Evolutionary conservation across 495 filamentous ascomycete genomes (phyloP).

Genomic region (Parachaetomium inaequale): DNA sequence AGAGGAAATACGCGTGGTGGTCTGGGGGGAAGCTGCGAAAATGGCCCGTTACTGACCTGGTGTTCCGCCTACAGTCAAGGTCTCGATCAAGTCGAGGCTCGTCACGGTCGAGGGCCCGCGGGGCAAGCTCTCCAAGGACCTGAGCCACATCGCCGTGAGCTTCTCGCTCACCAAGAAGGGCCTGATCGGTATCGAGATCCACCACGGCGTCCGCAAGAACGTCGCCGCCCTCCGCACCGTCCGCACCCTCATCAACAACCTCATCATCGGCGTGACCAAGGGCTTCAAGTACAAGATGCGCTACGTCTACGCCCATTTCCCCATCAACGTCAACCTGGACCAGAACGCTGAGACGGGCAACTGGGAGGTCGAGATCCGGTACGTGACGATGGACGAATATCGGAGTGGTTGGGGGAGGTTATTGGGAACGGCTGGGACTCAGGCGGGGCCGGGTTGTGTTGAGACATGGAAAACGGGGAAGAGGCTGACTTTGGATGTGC

Average conservation of each 20-base stretch:
- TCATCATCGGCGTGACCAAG: slow-evolving; percentile 96
- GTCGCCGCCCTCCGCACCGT: slow-evolving; percentile 97
- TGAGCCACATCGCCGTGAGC: slow-evolving; percentile 92
- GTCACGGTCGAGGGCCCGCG: slow-evolving; percentile 95
- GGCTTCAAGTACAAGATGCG: slow-evolving; percentile 99
- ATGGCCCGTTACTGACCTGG: slow-evolving; percentile 37
- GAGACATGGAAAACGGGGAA: not conserved
- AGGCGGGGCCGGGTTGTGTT: not conserved
- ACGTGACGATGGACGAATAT: slow-evolving; percentile 38
- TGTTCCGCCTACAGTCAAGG: slow-evolving; percentile 66
- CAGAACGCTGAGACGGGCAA: slow-evolving; percentile 88
- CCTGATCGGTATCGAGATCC: slow-evolving; percentile 90
- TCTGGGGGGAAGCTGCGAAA: slow-evolving; percentile 16
- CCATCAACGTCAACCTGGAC: slow-evolving; percentile 99
- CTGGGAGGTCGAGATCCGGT: slow-evolving; percentile 95
- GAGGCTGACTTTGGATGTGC: slow-evolving; percentile 35
- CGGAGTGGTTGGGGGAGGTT: not conserved
- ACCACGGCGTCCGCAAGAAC: slow-evolving; percentile 96
- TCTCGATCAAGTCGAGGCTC: slow-evolving; percentile 89
- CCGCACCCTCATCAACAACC: slow-evolving; percentile 94
- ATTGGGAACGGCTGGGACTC: slow-evolving; percentile 5
- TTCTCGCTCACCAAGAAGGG: slow-evolving; percentile 79
- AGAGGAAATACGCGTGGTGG: not conserved
- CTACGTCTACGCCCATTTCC: slow-evolving; percentile 99
- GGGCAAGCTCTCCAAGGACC: slow-evolving; percentile 93